phyloP scores from a whole-genome alignment of 352 stramenopile genomes.

The Globisporangium viniferum region DNA sequence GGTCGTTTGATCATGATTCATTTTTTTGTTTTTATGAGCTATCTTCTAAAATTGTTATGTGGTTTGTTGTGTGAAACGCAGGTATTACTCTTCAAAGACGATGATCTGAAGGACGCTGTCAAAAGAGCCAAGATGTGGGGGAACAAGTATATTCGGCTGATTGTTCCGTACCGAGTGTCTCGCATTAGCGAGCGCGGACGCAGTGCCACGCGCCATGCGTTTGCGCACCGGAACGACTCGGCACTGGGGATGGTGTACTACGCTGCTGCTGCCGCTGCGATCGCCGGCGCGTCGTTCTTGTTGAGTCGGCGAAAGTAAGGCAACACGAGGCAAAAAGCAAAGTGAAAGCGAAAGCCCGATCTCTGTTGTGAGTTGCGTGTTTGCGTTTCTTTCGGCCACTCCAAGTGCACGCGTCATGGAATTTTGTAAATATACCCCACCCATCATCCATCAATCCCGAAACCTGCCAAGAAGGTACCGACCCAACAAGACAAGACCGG shows the following conservation, averaged over 20 bases:
- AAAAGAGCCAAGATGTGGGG: constrained; percentile 70
- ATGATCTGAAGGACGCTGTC: constrained; percentile 80
- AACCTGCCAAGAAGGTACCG: neutral
- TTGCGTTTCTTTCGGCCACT: constrained; percentile 7
- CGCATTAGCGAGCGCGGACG: constrained; percentile 20
- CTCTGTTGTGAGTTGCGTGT: constrained; percentile 2
- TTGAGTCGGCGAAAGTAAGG: constrained; percentile 64
- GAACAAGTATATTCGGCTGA: constrained; percentile 83
- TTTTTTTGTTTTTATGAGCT: too few species aligned
- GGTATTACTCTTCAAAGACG: constrained; percentile 76
- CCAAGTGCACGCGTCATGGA: neutral
- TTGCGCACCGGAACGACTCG: constrained; percentile 44
- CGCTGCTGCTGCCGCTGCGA: constrained; percentile 65
- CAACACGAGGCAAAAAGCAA: neutral
- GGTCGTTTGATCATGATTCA: neutral
- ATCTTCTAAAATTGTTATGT: constrained; percentile 3
- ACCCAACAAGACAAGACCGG: neutral
- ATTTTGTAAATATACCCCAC: neutral
- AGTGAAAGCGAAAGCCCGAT: neutral
- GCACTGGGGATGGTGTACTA: constrained; percentile 78
- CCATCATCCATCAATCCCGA: neutral
- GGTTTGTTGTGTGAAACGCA: constrained; percentile 15
- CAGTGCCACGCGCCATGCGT: constrained; percentile 30
- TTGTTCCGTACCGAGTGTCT: constrained; percentile 48
- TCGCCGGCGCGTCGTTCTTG: constrained; percentile 77